Conservation (phyloP, 2,329 filamentous ascomycete species). For the Xylariales sp. region DNA sequence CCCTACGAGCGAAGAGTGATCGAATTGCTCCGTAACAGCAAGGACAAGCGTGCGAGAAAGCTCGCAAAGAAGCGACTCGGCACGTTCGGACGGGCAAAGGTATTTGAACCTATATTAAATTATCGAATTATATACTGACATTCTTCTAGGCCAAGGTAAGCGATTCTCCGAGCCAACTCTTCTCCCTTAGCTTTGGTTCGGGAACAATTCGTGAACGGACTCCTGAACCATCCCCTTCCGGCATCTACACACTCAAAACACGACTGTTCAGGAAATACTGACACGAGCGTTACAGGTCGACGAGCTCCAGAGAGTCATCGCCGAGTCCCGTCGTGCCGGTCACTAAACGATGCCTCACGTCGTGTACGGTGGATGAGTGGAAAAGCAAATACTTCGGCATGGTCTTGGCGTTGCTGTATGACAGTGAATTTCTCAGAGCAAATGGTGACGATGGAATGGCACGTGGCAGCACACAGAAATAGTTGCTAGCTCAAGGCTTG, state of each 20-base stretch:
- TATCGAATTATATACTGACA: no score
- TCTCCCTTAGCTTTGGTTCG: no score
- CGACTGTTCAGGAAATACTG: no score
- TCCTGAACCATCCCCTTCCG: no score
- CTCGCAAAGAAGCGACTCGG: slow-evolving; percentile 99
- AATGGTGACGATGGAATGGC: slow-evolving; percentile 5
- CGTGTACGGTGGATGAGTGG: slow-evolving; percentile 1
- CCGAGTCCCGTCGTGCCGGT: slow-evolving; percentile 73
- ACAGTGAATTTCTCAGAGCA: slow-evolving; percentile 4
- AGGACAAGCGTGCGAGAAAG: slow-evolving; percentile 99
- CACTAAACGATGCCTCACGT: slow-evolving; percentile 42
- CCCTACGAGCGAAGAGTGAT: slow-evolving; percentile 98
- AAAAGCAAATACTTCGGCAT: slow-evolving; percentile 3
- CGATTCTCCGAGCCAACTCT: no score
- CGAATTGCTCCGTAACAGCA: slow-evolving; percentile 97
- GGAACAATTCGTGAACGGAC: no score
- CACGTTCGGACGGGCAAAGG: slow-evolving; percentile 98
- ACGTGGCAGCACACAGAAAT: background rate
- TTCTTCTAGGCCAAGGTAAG: no score
- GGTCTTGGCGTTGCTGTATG: background rate
- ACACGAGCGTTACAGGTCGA: no score
- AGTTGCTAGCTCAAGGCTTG: slow-evolving; percentile 1
- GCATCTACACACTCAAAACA: no score
- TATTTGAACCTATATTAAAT: no score
- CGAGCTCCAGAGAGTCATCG: slow-evolving; percentile 96